Evolutionary conservation across 352 stramenopile genomes (phyloP).

Genomic region (Phytopythium mirpurense): DNA sequence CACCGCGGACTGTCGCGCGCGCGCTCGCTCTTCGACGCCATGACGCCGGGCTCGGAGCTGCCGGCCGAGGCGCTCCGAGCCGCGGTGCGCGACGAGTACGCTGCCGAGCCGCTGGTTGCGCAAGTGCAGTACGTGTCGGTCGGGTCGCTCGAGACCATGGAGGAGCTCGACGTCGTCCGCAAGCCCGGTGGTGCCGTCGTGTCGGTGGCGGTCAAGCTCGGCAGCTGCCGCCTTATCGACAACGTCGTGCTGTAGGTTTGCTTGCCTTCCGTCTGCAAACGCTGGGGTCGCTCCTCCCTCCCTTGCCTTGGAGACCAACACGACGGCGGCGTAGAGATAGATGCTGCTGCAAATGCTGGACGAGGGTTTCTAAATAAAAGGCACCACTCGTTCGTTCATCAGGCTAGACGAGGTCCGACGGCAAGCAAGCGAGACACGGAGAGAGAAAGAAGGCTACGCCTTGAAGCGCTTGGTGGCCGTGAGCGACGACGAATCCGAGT

Average conservation of each 20-base stretch:
- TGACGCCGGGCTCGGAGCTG: slow-evolving; percentile 16
- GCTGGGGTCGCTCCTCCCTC: no score
- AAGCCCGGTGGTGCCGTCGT: slow-evolving; percentile 80
- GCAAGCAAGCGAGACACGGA: not conserved
- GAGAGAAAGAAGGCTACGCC: not conserved
- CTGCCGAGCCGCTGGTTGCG: slow-evolving; percentile 85
- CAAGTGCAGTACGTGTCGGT: slow-evolving; percentile 97
- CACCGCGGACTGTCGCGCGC: slow-evolving; percentile 72
- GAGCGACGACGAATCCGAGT: not conserved
- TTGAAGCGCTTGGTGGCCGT: not conserved
- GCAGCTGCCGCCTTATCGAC: slow-evolving; percentile 96
- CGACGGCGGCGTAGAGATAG: slow-evolving; percentile 1
- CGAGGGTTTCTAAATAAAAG: slow-evolving; percentile 1
- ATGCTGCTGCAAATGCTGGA: not conserved
- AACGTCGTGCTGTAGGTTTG: slow-evolving; percentile 92
- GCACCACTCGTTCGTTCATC: not conserved
- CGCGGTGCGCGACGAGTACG: slow-evolving; percentile 51
- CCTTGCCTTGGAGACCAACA: not conserved
- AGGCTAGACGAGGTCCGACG: not conserved
- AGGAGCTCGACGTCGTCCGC: slow-evolving; percentile 81
- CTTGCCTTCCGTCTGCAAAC: no score
- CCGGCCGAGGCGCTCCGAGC: slow-evolving; percentile 27
- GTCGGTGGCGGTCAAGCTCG: slow-evolving; percentile 94
- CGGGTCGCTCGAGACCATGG: slow-evolving; percentile 93
- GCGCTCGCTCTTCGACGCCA: slow-evolving; percentile 34